Evolutionary conservation across 164 flowering plant species (phyloP), one percentile per base, ranked within the genome.

Genomic region (Vitis cinerea): DNA sequence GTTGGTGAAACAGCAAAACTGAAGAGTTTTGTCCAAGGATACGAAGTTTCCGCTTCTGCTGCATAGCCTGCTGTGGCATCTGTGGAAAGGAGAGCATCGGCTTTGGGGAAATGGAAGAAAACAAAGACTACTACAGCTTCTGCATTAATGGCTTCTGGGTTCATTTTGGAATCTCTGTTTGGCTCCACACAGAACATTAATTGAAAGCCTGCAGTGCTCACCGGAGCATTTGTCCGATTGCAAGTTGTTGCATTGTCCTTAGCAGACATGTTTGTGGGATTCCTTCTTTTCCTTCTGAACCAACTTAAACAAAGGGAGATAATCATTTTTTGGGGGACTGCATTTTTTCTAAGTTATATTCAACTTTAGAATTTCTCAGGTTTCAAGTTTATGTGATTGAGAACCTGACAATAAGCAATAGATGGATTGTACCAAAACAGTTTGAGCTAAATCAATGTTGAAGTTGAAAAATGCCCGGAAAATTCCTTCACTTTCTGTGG

Each of bases 1-100:
- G 86, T 75, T 44, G 97, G 90, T 59, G 80, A 95, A 80, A 75
- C 68, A 1, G 81, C 70, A 9, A 87, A 72, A 65, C 72, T 92
- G 73, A 80, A 67, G 72, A 74, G 50, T 0, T 93, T 92, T 68
- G 76, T 88, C 11, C 55, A 79, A 60, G 89, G 87, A 9, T 74
- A 63, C 17, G 54, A 63, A 67, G 86, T 73, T 69, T 72, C 83
- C 2, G 52, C 73, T 66, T 66, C 73, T 48, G 4, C 73, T 14
- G 71, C 50, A 49, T 73, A 63, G 56, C 23, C 23, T 19, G 23
- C 23, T 19, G 23, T 19, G 23, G 23, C 23, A 19, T 19, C 1
- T 19, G 23, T 19, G 23, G 23, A 1, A 19, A 19, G 23, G 23
- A 19, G 23, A 23, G 27, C 27, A 23, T 23, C 27, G 27, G 27